Evolutionary conservation across 805 yeast species (phyloP), one percentile per base, ranked within the genome.

Genomic region (Teunomyces kruisii): DNA sequence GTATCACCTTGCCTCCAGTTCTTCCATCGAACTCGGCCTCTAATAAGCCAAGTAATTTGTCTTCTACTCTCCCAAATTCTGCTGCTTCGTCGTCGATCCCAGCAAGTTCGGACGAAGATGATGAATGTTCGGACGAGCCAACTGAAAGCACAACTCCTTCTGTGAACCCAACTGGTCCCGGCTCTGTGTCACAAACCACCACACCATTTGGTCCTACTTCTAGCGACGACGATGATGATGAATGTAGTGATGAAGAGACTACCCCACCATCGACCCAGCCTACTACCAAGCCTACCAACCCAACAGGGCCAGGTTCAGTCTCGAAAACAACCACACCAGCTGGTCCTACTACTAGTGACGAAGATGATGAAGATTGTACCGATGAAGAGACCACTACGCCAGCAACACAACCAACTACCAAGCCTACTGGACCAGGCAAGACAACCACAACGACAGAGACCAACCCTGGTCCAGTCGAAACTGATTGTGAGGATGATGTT

Each of bases 181-280:
- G 12, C 12, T n/a, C 37, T 9, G 10, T 8, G 19, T 10, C 16
- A 28, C 24, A n/a, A 3, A 31, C 44, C n/a, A 24, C 30, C 14
- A 19, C 19, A 27, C 36, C 35, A 17, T 22, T 13, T 22, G 30
- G 26, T 3, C 27, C 48, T 13, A 15, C 26, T 24, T 17, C 45
- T 12, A 31, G 33, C 28, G 52, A 44, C 28, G 56, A 52, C 22
- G 56, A 53, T 9, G 49, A 43, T 27, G 55, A 35, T 10, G 13
- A 35, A 27, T 35, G 38, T 22, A n/a, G 16, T 35, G 38, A 35
- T 16, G 37, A 33, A 22, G 8, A 6, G n/a, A 33, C 37, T 5
- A 17, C 26, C 10, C 13, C 37, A 33, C 7, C 27, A 17, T n/a
- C n/a, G n/a, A n/a, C n/a, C n/a, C n/a, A n/a, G n/a, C n/a, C n/a